phyloP scores from a whole-genome alignment of 257 asterid genomes.

The Buddleja alternifolia region DNA sequence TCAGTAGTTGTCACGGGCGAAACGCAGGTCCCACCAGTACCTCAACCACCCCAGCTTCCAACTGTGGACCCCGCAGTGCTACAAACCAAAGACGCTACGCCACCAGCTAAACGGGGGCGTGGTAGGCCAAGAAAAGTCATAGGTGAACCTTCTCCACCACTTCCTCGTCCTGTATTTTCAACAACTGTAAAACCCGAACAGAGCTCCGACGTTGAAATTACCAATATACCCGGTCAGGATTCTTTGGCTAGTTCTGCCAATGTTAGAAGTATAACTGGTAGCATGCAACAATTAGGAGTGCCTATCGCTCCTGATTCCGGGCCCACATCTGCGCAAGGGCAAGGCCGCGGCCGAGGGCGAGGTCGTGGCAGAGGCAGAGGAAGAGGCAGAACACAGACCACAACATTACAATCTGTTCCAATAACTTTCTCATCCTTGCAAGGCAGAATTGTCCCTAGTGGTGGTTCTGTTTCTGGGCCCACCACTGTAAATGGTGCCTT shows the following conservation, averaged over 20 bases:
- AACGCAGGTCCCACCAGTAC: conserved; percentile 38
- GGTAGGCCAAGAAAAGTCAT: conserved; percentile 89
- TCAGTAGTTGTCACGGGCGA: conserved; percentile 42
- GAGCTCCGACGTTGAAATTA: conserved; percentile 35
- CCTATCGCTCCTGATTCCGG: conserved; percentile 42
- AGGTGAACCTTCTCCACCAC: conserved; percentile 42
- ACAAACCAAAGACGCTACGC: conserved; percentile 55
- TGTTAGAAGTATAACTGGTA: conserved; percentile 40
- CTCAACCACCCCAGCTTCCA: conserved; percentile 43
- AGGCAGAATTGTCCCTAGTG: conserved; percentile 38
- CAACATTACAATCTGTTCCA: conserved; percentile 42
- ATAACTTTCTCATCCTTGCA: conserved; percentile 31
- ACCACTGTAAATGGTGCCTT: too few species aligned
- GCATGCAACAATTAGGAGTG: conserved; percentile 42
- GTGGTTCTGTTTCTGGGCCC: conserved; percentile 38
- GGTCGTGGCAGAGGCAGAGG: conserved; percentile 81
- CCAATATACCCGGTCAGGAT: conserved; percentile 44
- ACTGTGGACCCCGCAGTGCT: conserved; percentile 38
- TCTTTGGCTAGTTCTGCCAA: conserved; percentile 38
- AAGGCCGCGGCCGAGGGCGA: conserved; percentile 81
- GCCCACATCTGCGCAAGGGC: conserved; percentile 26
- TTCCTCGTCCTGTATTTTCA: conserved; percentile 35
- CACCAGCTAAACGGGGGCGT: conserved; percentile 88
- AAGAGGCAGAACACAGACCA: conserved; percentile 66
- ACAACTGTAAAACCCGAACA: conserved; percentile 38